phyloP scores from a whole-genome alignment of 2,329 filamentous ascomycete species.

The Phoma sp. region DNA sequence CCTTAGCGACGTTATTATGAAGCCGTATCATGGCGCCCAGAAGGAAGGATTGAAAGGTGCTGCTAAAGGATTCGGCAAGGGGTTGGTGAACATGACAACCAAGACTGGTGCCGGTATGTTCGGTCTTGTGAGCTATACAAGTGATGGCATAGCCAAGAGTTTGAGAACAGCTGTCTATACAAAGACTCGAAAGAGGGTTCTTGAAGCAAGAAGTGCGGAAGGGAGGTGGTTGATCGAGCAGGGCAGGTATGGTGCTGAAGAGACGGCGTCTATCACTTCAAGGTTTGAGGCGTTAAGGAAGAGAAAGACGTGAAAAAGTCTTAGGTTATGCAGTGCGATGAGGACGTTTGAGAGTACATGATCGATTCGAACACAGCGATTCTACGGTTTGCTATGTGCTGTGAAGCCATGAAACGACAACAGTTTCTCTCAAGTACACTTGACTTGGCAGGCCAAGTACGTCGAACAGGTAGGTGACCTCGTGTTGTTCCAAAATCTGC shows the following conservation, averaged over 20 bases:
- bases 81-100: slow-evolving; percentile 16
- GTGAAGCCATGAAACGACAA: too few species aligned
- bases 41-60: slow-evolving; percentile 68
- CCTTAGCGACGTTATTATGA: slow-evolving; percentile 75
- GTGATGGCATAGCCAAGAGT: slow-evolving; percentile 59
- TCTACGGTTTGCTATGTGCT: too few species aligned
- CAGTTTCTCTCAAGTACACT: too few species aligned
- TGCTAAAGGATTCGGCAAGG: slow-evolving; percentile 44
- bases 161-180: slow-evolving; percentile 8
- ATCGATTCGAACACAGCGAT: too few species aligned
- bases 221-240: slow-evolving; percentile 15
- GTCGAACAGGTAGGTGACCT: too few species aligned
- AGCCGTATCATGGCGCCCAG: slow-evolving; percentile 70
- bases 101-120: slow-evolving; percentile 26
- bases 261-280: neutral
- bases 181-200: slow-evolving; percentile 12
- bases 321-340: too few species aligned
- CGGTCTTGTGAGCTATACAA: slow-evolving; percentile 37
- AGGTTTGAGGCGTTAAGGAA: too few species aligned
- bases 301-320: neutral
- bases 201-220: slow-evolving; percentile 10
- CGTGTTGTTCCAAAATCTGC: too few species aligned
- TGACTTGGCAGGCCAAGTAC: too few species aligned
- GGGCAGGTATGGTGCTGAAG: neutral
- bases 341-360: too few species aligned